Conservation (phyloP, 2,329 filamentous ascomycete genomes). For the Botryotinia globosa region DNA sequence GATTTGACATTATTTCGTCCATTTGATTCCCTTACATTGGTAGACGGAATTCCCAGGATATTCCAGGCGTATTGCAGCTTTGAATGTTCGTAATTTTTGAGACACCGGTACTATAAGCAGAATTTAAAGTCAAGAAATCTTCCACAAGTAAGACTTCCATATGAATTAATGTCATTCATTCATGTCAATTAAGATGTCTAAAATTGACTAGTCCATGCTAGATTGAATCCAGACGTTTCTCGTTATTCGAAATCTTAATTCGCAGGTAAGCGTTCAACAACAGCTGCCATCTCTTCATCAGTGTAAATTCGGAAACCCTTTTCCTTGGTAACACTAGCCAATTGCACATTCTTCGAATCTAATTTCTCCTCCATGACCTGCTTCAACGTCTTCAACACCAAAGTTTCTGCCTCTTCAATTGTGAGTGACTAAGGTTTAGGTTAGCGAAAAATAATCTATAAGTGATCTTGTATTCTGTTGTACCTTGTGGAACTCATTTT, state of each 20-base stretch:
- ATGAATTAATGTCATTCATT: conserved; percentile 18
- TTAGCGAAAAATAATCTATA: conserved; percentile 6
- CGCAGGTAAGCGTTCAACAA: conserved; percentile 77
- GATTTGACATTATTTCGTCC: not conserved
- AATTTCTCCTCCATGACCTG: conserved; percentile 99
- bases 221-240: conserved; percentile 17
- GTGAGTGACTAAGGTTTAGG: conserved; percentile 69
- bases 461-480: not conserved
- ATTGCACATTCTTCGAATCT: conserved; percentile 96
- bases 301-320: conserved; percentile 98
- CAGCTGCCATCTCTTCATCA: conserved; percentile 92
- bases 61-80: not conserved
- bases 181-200: conserved; percentile 16
- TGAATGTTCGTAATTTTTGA: not conserved
- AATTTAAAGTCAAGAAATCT: not conserved
- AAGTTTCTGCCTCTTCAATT: conserved; percentile 85
- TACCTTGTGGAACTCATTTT: conserved; percentile 97
- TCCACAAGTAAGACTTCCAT: not conserved
- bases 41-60: not conserved
- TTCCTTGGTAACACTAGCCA: conserved; percentile 96
- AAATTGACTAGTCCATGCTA: conserved; percentile 15
- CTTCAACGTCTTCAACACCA: conserved; percentile 96
- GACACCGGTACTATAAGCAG: not conserved
- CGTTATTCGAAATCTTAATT: conserved; percentile 45
- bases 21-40: not conserved